phyloP scores from a whole-genome alignment of 306 rosid genomes.

The Carpinus fangiana region DNA sequence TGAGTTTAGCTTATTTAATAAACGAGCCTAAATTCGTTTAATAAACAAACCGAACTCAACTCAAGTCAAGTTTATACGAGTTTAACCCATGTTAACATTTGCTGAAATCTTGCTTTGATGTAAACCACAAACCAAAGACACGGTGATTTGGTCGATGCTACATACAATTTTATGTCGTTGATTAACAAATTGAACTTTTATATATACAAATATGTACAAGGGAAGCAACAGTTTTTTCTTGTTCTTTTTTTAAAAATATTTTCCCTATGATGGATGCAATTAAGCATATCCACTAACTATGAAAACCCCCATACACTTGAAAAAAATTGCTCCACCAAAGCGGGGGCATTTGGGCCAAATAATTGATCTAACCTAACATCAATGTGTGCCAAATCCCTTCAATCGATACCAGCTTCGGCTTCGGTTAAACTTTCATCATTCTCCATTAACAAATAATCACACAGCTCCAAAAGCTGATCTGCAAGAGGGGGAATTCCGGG shows the following conservation, averaged over 20 bases:
- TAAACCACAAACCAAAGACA: neutral
- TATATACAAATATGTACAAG: slow-evolving; percentile 11
- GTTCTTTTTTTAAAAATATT: neutral
- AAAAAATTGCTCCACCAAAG: slow-evolving; percentile 1
- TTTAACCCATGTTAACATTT: neutral
- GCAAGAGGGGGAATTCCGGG: slow-evolving; percentile 96
- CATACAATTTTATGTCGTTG: neutral
- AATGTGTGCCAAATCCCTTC: slow-evolving; percentile 26
- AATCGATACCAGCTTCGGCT: slow-evolving; percentile 91
- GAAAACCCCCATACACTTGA: neutral
- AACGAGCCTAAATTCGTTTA: no score
- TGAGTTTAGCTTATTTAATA: no score
- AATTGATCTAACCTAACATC: slow-evolving; percentile 12
- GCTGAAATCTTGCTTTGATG: neutral
- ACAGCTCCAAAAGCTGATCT: slow-evolving; percentile 81
- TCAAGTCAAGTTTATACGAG: no score
- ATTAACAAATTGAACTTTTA: neutral
- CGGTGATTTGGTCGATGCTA: neutral
- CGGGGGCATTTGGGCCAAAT: neutral
- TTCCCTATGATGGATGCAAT: neutral
- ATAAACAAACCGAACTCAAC: no score
- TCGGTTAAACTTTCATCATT: slow-evolving; percentile 75
- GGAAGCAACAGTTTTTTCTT: neutral
- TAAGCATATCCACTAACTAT: neutral
- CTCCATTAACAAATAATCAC: slow-evolving; percentile 76